Evolutionary conservation across 495 filamentous ascomycete species (phyloP).

Genomic region (Bacidia rubella): DNA sequence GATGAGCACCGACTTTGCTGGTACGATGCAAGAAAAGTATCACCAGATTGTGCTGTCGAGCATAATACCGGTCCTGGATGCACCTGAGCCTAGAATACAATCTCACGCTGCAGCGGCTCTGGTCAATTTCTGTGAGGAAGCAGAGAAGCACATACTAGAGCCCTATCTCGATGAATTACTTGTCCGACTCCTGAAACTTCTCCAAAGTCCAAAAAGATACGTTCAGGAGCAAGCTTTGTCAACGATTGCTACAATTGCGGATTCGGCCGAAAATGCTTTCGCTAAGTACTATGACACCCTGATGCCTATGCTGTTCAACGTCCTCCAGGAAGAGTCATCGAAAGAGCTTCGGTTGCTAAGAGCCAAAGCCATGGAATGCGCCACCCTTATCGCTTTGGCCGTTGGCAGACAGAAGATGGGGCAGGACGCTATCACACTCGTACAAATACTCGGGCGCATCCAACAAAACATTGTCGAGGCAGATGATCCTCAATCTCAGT

Average conservation of each 20-base stretch:
- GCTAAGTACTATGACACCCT: constrained; percentile 88
- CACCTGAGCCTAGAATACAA: constrained; percentile 84
- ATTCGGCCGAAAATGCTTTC: constrained; percentile 92
- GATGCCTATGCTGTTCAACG: constrained; percentile 88
- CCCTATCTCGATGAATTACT: constrained; percentile 88
- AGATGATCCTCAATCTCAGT: constrained; percentile 93
- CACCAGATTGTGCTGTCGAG: constrained; percentile 71
- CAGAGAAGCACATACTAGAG: constrained; percentile 80
- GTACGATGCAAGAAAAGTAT: constrained; percentile 95
- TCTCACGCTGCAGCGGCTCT: constrained; percentile 93
- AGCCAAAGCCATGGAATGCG: constrained; percentile 99
- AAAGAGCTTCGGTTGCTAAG: constrained; percentile 85
- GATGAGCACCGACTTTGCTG: constrained; percentile 99
- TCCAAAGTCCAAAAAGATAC: constrained; percentile 83
- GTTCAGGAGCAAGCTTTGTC: constrained; percentile 97
- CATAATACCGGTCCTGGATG: constrained; percentile 85
- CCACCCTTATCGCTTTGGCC: constrained; percentile 82
- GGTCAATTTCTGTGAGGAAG: constrained; percentile 99
- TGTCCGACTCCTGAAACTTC: constrained; percentile 63
- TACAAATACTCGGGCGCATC: constrained; percentile 73
- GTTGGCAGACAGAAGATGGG: constrained; percentile 90
- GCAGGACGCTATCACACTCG: constrained; percentile 68
- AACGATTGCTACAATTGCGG: constrained; percentile 96
- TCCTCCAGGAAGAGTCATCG: constrained; percentile 73
- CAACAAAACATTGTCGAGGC: constrained; percentile 78